These are phyloP conservation scores for Phytopythium sindhum DNA, from an alignment of 352 stramenopile species.

Conservation along the genomic window DNA sequence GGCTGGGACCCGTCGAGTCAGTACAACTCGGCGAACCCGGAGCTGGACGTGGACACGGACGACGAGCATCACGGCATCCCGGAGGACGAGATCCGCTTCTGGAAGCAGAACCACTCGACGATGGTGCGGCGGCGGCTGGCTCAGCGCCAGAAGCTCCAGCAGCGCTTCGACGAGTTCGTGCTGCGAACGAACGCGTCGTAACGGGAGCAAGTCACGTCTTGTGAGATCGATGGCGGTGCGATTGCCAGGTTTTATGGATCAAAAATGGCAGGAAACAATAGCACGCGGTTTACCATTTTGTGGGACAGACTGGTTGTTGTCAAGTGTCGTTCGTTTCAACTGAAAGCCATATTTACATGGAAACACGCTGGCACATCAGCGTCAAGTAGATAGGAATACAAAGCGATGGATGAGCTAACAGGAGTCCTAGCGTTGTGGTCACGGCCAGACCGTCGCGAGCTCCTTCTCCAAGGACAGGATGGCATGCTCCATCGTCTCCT, in stretches of 20 bases:
- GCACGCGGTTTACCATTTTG: neutral
- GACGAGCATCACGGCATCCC: constrained; percentile 80
- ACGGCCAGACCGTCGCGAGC: constrained; percentile 46
- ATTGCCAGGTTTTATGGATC: neutral
- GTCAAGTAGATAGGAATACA: constrained; percentile 1
- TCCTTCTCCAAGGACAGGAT: constrained; percentile 62
- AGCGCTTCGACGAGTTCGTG: constrained; percentile 85
- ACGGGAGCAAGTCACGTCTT: neutral
- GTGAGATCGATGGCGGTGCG: neutral
- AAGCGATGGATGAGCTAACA: neutral
- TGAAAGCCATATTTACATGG: neutral
- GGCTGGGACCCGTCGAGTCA: constrained; percentile 70
- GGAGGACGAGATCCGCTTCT: constrained; percentile 83
- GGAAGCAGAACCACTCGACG: constrained; percentile 77
- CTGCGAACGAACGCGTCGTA: constrained; percentile 51
- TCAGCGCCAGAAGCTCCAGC: constrained; percentile 80
- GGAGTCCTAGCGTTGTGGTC: constrained; percentile 9
- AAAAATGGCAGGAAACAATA: neutral
- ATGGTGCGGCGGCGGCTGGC: constrained; percentile 74
- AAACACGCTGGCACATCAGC: neutral
- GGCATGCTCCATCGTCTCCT: constrained; percentile 51
- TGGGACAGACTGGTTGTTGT: neutral
- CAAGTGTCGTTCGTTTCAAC: constrained; percentile 5
- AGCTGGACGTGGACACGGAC: constrained; percentile 71
- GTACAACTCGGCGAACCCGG: constrained; percentile 54